Percentiles rank a stretch among this genome's conserved stretches.
Conservation (phyloP, 345 rosid genomes). For the Aquilaria yunnanensis region DNA sequence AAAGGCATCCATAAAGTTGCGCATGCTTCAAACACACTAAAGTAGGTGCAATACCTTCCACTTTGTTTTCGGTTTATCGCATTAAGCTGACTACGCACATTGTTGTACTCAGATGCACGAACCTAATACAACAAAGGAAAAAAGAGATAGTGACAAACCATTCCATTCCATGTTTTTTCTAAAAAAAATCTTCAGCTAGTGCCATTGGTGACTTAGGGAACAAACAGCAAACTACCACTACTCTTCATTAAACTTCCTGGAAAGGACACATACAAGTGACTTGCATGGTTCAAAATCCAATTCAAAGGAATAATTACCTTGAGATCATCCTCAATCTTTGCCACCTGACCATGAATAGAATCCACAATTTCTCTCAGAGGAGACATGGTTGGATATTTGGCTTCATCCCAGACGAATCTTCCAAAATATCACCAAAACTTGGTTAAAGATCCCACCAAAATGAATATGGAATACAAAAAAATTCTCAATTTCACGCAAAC, state of each 20-base stretch:
- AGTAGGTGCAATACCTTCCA: conserved; percentile 57
- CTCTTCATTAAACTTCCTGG: no score
- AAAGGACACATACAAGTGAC: not conserved
- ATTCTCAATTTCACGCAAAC: not conserved
- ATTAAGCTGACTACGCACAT: conserved; percentile 92
- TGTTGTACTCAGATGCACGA: conserved; percentile 91
- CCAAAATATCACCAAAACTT: conserved; percentile 16
- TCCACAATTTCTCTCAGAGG: conserved; percentile 87
- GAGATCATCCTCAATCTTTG: conserved; percentile 98
- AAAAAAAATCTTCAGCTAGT: not conserved
- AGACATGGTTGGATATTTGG: conserved; percentile 92
- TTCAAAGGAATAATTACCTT: conserved; percentile 45
- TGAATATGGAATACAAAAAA: conserved; percentile 1
- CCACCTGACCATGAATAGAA: conserved; percentile 71
- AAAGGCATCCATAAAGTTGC: no score
- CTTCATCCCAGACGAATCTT: conserved; percentile 98
- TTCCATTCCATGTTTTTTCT: not conserved
- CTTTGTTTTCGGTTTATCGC: conserved; percentile 93
- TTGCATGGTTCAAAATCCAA: not conserved
- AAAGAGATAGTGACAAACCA: conserved; percentile 7
- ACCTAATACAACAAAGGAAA: conserved; percentile 45
- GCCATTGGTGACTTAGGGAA: not conserved
- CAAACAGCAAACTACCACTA: not conserved
- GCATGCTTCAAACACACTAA: not conserved
- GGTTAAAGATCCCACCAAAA: not conserved